A percentile compares a stretch with the other conserved stretches of the same genome.
These are phyloP conservation scores for Albugo laibachii DNA, from an alignment of 352 stramenopile species.

Conservation along the genomic window DNA sequence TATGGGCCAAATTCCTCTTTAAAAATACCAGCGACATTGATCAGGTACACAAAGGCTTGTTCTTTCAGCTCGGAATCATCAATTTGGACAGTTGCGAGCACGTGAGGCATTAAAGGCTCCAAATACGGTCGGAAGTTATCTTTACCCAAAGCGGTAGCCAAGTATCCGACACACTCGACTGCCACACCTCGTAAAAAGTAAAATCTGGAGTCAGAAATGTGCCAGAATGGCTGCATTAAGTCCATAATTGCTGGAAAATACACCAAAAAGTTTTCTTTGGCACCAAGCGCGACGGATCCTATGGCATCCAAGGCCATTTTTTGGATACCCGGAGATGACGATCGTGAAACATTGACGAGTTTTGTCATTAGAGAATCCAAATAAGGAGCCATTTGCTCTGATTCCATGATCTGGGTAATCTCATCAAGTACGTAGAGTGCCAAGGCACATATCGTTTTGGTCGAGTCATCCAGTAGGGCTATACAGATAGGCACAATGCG, in stretches of 20 bases:
- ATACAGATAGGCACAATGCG: slow-evolving; percentile 95
- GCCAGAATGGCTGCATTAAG: slow-evolving; percentile 79
- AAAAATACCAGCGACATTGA: slow-evolving; percentile 96
- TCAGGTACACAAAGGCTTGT: slow-evolving; percentile 95
- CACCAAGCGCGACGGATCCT: slow-evolving; percentile 90
- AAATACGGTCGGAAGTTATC: slow-evolving; percentile 93
- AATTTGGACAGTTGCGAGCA: slow-evolving; percentile 83
- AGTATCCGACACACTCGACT: slow-evolving; percentile 96
- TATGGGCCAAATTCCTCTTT: slow-evolving; percentile 93
- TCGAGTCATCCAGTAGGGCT: slow-evolving; percentile 84
- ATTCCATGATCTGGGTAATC: slow-evolving; percentile 96
- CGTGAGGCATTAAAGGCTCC: slow-evolving; percentile 85
- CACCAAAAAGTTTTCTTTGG: slow-evolving; percentile 92
- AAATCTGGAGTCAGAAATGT: slow-evolving; percentile 82
- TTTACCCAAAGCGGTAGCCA: slow-evolving; percentile 90
- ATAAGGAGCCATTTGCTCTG: slow-evolving; percentile 85
- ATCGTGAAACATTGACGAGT: slow-evolving; percentile 85
- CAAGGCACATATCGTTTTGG: slow-evolving; percentile 87
- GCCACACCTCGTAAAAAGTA: slow-evolving; percentile 88
- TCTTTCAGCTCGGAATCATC: slow-evolving; percentile 94
- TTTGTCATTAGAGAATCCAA: slow-evolving; percentile 92
- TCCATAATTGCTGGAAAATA: slow-evolving; percentile 84
- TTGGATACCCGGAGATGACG: slow-evolving; percentile 82
- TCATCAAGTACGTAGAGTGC: slow-evolving; percentile 97
- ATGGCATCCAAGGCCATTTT: slow-evolving; percentile 95